phyloP scores from a whole-genome alignment of 495 filamentous ascomycete genomes.

The Penicillium arizonense region DNA sequence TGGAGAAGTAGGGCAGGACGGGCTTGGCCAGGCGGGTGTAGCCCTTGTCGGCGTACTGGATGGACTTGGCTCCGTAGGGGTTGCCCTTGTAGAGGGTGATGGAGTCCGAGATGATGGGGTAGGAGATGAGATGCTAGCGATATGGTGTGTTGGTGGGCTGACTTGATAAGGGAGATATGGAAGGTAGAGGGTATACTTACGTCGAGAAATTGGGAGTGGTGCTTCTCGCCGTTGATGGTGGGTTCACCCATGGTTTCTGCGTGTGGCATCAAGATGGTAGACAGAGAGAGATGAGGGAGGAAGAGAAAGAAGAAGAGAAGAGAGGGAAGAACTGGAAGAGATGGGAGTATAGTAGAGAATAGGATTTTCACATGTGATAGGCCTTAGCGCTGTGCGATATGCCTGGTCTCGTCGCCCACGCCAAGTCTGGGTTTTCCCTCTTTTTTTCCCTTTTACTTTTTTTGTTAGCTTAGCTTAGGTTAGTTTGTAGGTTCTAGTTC shows the following conservation, averaged over 20 bases:
- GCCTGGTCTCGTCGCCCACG: conserved; percentile 13
- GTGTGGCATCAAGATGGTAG: conserved; percentile 41
- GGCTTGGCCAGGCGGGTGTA: conserved; percentile 70
- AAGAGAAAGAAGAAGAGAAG: conserved; percentile 7
- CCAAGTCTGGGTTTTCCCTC: neutral
- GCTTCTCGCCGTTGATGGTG: conserved; percentile 65
- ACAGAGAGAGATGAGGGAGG: neutral
- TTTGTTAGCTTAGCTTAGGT: neutral
- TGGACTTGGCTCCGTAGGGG: conserved; percentile 75
- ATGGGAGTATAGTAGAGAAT: conserved; percentile 17
- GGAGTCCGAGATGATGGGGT: conserved; percentile 80
- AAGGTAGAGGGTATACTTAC: conserved; percentile 42
- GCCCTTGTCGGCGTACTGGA: conserved; percentile 66
- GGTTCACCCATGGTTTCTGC: conserved; percentile 45
- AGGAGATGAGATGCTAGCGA: conserved; percentile 73
- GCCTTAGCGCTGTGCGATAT: conserved; percentile 23
- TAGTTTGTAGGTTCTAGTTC: neutral
- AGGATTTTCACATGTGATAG: conserved; percentile 31
- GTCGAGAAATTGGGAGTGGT: conserved; percentile 63
- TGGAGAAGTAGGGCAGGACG: conserved; percentile 71
- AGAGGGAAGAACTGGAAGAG: neutral
- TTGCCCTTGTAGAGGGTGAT: conserved; percentile 75
- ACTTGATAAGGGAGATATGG: neutral
- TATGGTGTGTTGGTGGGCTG: neutral
- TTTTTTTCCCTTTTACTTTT: neutral